Evolutionary conservation across 352 stramenopile species (phyloP).

Genomic region (Phytopythium delawarense): DNA sequence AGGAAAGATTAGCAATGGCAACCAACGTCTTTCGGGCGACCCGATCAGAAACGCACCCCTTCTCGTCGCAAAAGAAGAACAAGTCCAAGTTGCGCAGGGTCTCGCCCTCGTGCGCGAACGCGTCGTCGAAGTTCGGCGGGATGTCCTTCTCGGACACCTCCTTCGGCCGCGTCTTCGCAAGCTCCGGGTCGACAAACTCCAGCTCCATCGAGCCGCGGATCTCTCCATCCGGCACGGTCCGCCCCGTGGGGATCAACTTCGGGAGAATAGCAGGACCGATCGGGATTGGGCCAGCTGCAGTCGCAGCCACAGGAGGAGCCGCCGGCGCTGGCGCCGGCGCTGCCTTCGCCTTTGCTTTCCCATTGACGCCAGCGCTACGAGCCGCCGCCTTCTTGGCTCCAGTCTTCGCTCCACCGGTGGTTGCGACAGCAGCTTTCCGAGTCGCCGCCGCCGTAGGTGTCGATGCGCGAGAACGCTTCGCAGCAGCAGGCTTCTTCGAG

Average conservation of each 20-base stretch:
- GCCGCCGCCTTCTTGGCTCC: background rate
- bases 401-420: background rate
- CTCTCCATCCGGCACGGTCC: conserved; percentile 52
- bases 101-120: conserved; percentile 56
- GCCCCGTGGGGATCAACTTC: conserved; percentile 57
- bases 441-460: conserved; percentile 8
- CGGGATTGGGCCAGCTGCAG: background rate
- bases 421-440: conserved; percentile 11
- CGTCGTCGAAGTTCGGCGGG: conserved; percentile 60
- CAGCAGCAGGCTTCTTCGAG: conserved; percentile 19
- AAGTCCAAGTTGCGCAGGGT: conserved; percentile 72
- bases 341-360: conserved; percentile 11
- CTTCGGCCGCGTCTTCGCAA: conserved; percentile 23
- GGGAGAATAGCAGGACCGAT: conserved; percentile 29
- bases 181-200: conserved; percentile 29
- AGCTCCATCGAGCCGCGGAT: conserved; percentile 59
- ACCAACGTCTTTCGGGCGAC: background rate
- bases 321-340: background rate
- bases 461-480: conserved; percentile 30
- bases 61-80: conserved; percentile 86
- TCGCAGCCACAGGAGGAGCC: conserved; percentile 1
- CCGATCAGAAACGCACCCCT: conserved; percentile 45
- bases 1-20: background rate
- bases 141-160: conserved; percentile 66
- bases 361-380: background rate